Percentiles rank a stretch among this genome's conserved stretches.
Conservation (phyloP, 2,329 filamentous ascomycete genomes). For the Claviceps africana region DNA sequence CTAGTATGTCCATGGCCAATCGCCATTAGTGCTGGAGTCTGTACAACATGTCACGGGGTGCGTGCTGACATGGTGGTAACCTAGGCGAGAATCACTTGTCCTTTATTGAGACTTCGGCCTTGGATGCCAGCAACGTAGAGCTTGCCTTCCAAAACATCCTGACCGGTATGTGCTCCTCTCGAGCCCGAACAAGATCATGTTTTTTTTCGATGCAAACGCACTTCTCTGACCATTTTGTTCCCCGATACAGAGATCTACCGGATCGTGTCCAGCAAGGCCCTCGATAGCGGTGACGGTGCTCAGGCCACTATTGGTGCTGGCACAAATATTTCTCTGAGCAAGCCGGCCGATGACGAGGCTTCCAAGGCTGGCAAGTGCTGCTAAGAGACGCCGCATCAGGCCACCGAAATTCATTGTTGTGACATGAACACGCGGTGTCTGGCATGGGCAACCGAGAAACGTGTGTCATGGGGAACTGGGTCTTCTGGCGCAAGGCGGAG, state of each 20-base stretch:
- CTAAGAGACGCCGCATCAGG: conserved; percentile 30
- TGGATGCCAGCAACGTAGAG: conserved; percentile 98
- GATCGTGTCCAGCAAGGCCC: conserved; percentile 94
- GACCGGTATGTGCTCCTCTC: conserved; percentile 53
- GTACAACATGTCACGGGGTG: not conserved
- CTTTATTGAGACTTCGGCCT: conserved; percentile 97
- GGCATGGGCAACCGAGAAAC: conserved; percentile 18
- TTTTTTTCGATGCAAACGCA: not conserved
- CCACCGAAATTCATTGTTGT: not conserved
- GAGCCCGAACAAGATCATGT: not conserved
- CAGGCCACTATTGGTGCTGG: conserved; percentile 69
- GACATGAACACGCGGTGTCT: conserved; percentile 19
- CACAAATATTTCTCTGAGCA: conserved; percentile 75
- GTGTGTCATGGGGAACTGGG: conserved; percentile 19
- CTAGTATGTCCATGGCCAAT: conserved; percentile 49
- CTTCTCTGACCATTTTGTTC: conserved; percentile 3
- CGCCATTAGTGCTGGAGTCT: not conserved
- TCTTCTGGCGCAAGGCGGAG: conserved; percentile 16
- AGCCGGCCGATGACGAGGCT: conserved; percentile 61
- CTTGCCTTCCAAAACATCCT: conserved; percentile 99
- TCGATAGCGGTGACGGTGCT: conserved; percentile 74
- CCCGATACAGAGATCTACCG: conserved; percentile 84
- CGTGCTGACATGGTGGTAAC: conserved; percentile 4
- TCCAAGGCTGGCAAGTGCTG: conserved; percentile 74
- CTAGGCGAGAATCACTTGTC: conserved; percentile 93